Evolutionary conservation across 2,329 filamentous ascomycete genomes (phyloP).

Genomic region (Pseudonectria foliicola): DNA sequence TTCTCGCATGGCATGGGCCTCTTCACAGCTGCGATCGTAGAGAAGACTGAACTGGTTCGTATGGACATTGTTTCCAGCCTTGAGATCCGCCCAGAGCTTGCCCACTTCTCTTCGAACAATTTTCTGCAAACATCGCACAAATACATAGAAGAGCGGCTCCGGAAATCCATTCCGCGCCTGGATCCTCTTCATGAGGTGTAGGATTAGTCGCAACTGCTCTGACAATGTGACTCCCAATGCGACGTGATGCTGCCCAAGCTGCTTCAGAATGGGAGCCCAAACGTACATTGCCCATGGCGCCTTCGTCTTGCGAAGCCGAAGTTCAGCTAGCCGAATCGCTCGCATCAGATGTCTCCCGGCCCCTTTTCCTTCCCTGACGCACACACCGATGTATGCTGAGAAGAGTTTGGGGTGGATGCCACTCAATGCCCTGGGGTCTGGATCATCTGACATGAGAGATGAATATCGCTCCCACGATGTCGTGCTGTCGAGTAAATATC

Average conservation of each 20-base stretch:
- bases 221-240: conserved; percentile 20
- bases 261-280: conserved; percentile 29
- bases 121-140: conserved; percentile 19
- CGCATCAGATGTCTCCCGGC: conserved; percentile 22
- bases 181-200: conserved; percentile 23
- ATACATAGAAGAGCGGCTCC: conserved; percentile 16
- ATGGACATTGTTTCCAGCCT: conserved; percentile 6
- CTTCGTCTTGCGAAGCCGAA: conserved; percentile 16
- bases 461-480: conserved; percentile 6
- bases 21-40: conserved; percentile 10
- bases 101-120: conserved; percentile 20
- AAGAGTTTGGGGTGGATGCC: conserved; percentile 31
- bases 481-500: conserved; percentile 42
- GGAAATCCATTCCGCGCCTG: conserved; percentile 17
- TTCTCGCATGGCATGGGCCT: conserved; percentile 5
- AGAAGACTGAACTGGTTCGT: conserved; percentile 9
- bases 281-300: conserved; percentile 24
- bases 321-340: conserved; percentile 24
- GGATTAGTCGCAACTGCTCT: conserved; percentile 24
- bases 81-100: conserved; percentile 12
- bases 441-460: conserved; percentile 15
- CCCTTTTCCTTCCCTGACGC: conserved; percentile 16
- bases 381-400: conserved; percentile 39
- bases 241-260: conserved; percentile 23
- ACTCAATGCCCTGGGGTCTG: conserved; percentile 17